phyloP scores from a whole-genome alignment of 208 protist genomes.

The Borovskyia barvae region DNA sequence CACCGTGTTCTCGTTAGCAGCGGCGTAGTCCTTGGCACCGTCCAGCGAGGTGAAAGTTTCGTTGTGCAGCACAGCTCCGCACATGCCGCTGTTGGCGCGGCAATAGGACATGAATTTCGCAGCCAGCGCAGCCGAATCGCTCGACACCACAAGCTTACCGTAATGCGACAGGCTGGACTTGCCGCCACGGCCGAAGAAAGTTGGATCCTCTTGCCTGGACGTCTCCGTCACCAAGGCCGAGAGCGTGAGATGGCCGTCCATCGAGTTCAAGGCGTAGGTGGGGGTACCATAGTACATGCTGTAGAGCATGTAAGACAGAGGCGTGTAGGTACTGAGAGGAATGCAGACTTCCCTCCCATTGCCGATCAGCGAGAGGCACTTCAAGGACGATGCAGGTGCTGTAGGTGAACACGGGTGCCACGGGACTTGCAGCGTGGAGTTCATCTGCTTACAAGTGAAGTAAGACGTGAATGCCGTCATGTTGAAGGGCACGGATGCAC shows the following conservation, averaged over 20 bases:
- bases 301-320: constrained; percentile 27
- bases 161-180: constrained; percentile 58
- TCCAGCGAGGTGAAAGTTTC: constrained; percentile 38
- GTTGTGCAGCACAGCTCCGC: constrained; percentile 43
- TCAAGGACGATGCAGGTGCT: neutral
- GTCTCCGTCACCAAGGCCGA: constrained; percentile 48
- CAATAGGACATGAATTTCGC: constrained; percentile 55
- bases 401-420: constrained; percentile 23
- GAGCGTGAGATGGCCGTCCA: constrained; percentile 58
- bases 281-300: constrained; percentile 39
- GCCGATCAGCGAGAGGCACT: constrained; percentile 35
- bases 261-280: constrained; percentile 28
- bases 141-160: constrained; percentile 65
- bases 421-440: constrained; percentile 12
- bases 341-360: constrained; percentile 34
- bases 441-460: constrained; percentile 16
- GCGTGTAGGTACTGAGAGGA: neutral
- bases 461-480: constrained; percentile 20
- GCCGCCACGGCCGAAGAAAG: constrained; percentile 51
- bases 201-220: constrained; percentile 23
- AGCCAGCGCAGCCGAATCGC: constrained; percentile 26
- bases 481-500: constrained; percentile 8
- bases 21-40: constrained; percentile 52
- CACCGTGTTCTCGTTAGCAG: constrained; percentile 45
- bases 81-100: constrained; percentile 37